Base-by-base conservation (phyloP, 441 rosid species). In the Theobroma grandiflorum region DNA sequence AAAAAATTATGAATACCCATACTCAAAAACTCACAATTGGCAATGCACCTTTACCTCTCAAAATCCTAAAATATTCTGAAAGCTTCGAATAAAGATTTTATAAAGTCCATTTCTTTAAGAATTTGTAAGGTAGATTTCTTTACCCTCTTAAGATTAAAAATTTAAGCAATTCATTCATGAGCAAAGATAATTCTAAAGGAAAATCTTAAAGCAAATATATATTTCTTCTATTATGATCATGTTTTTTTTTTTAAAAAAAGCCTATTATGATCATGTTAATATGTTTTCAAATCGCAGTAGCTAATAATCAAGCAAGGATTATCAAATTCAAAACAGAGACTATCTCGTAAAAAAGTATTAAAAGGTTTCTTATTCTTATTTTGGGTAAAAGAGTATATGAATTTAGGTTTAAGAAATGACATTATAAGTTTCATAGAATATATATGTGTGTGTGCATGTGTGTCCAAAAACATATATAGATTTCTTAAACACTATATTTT, bases 291-390 rank as follows among this genome's bases (percentile, higher is more conserved):
- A 38, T 55, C 55, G 35, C 33, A 72, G 22, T 72, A 26, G 37
- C 37, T 72, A 52, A 50, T 7, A 69, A 72, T 72, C 75, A 50
- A 71, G 31, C 14, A 71, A 72, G n/a, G 16, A 20, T 53, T 35
- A 72, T 38, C 64, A 10, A 35, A 37, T 53, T 50, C 50, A 50
- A 71, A 31, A 14, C 42, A 3, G 43, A 50, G 61, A 71, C 2
- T 7, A 50, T 8, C 26, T 45, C 43, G 8, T 66, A 66, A 5
- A 18, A 4, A 43, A 22, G n/a, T 68, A 10, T 50, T 49, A 31
- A 72, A 72, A 37, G 10, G 18, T 72, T 20, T 72, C 38, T 31
- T 11, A 31, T 72, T 53, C 64, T 37, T 55, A 37, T 55, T 35
- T 53, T 57, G 11, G 45, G 53, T 35, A 52, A n/a, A 53, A 7